These are phyloP conservation scores for Pseudisothecium myosuroides DNA, from an alignment of 225 moss, liverwort and hornwort species.

Conservation along the genomic window DNA sequence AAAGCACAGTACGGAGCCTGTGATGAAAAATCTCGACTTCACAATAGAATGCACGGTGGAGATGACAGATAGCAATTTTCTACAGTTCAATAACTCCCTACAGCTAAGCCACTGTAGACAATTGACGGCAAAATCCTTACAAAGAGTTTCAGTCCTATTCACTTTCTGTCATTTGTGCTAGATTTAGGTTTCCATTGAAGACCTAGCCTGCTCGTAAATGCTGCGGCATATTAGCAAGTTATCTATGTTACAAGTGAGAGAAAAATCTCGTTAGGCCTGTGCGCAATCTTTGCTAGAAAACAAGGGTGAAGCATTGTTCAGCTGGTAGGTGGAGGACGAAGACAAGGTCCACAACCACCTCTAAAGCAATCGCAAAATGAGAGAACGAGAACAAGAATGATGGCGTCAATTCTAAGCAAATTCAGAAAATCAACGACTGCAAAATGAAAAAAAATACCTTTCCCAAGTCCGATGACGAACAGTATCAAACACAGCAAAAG, in stretches of 20 bases:
- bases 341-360: background rate
- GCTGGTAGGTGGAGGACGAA: background rate
- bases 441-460: constrained; percentile 8
- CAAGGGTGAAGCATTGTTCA: background rate
- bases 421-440: background rate
- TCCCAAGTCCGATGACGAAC: constrained; percentile 36
- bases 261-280: background rate
- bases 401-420: background rate
- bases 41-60: background rate
- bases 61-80: background rate
- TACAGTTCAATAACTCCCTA: background rate
- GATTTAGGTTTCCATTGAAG: background rate
- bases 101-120: background rate
- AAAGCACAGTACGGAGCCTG: background rate
- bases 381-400: background rate
- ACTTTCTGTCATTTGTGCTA: background rate
- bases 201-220: background rate
- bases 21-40: background rate
- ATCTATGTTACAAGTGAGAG: background rate
- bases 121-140: background rate
- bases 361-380: background rate
- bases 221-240: background rate
- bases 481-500: constrained; percentile 11
- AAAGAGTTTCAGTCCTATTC: background rate
- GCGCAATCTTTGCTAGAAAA: background rate